Conservation (phyloP, 495 filamentous ascomycete genomes). For the Penicillium daleae region DNA sequence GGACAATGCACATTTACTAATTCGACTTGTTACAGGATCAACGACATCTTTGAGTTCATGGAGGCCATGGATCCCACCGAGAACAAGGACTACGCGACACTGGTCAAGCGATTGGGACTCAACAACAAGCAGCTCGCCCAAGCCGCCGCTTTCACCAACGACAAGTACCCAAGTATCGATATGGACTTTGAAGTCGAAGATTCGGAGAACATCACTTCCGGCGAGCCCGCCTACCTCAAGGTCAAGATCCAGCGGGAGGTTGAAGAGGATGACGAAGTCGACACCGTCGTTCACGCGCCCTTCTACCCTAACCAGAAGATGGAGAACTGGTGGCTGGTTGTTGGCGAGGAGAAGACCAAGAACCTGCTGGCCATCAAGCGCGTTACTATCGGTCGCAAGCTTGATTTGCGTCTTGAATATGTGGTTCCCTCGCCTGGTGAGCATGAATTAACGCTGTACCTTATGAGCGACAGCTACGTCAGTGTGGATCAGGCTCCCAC, state of each 20-base stretch:
- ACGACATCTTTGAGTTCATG: constrained; percentile 97
- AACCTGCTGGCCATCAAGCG: constrained; percentile 90
- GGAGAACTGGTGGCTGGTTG: constrained; percentile 98
- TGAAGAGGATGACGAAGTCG: constrained; percentile 73
- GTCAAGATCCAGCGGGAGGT: constrained; percentile 86
- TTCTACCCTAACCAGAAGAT: constrained; percentile 93
- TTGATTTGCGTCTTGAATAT: constrained; percentile 84
- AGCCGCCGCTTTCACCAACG: constrained; percentile 95
- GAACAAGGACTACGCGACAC: constrained; percentile 72
- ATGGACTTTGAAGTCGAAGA: constrained; percentile 87
- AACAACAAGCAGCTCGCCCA: constrained; percentile 81
- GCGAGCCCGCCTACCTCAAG: constrained; percentile 80
- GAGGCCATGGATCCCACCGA: constrained; percentile 95
- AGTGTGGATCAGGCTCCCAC: constrained; percentile 95
- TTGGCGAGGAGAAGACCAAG: constrained; percentile 84
- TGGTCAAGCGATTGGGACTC: constrained; percentile 78
- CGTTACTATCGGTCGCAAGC: constrained; percentile 77
- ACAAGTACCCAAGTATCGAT: constrained; percentile 92
- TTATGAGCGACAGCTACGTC: constrained; percentile 98
- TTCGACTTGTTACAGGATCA: constrained; percentile 54
- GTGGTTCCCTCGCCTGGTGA: constrained; percentile 82
- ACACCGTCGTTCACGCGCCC: constrained; percentile 88
- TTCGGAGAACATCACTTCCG: constrained; percentile 74
- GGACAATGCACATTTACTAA: constrained; percentile 39
- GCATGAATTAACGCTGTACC: constrained; percentile 85